Evolutionary conservation across 306 rosid species (phyloP).

Genomic region (Cucumis cinereus): DNA sequence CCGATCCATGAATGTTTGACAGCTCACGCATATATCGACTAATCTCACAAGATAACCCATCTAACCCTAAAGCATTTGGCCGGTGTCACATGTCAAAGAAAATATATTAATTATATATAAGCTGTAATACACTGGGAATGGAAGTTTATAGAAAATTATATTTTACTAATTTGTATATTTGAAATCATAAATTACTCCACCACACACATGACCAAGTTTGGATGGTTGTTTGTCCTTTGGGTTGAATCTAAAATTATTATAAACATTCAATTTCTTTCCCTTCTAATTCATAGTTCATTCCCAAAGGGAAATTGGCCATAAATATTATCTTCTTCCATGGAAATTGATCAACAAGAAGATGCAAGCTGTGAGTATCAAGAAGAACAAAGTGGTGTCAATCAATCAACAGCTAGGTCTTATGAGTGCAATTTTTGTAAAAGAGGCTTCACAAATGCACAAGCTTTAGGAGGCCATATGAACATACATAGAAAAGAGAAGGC

Average conservation of each 20-base stretch:
- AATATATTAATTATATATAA: not conserved
- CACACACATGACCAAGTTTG: slow-evolving; percentile 3
- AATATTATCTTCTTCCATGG: not conserved
- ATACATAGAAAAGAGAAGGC: slow-evolving; percentile 77
- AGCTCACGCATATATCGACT: too few species aligned
- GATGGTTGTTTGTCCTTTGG: slow-evolving; percentile 21
- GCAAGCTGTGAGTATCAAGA: not conserved
- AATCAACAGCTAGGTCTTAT: slow-evolving; percentile 27
- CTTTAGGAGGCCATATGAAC: slow-evolving; percentile 89
- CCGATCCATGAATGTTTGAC: too few species aligned
- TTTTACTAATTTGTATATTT: not conserved
- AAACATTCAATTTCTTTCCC: not conserved
- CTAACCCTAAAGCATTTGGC: too few species aligned
- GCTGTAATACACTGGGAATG: not conserved
- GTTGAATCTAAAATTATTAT: slow-evolving; percentile 20
- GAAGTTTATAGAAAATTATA: not conserved
- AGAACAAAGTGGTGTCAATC: not conserved
- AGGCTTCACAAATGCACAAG: slow-evolving; percentile 90
- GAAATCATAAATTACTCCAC: not conserved
- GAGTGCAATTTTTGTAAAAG: slow-evolving; percentile 73
- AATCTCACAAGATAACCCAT: too few species aligned
- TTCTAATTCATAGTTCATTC: slow-evolving; percentile 1
- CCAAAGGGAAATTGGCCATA: not conserved
- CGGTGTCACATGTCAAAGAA: too few species aligned
- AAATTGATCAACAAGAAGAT: not conserved